These are phyloP conservation scores for Prunus dulcis DNA, from an alignment of 306 rosid genomes.

Conservation along the genomic window DNA sequence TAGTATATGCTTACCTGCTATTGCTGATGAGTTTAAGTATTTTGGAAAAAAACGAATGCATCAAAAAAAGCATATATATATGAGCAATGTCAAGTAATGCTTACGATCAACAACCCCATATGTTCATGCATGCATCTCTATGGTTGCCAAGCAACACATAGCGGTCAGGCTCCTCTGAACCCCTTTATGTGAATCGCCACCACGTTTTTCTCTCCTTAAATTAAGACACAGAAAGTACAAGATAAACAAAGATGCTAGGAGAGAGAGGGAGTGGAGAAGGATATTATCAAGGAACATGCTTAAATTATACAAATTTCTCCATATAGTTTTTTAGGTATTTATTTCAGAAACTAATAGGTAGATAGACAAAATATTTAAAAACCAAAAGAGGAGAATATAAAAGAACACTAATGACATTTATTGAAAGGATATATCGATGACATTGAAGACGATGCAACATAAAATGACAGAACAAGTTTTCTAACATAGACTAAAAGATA, in stretches of 20 bases:
- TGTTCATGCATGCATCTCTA: conserved; percentile 82
- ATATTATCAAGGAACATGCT: background rate
- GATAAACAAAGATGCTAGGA: background rate
- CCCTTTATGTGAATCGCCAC: conserved; percentile 59
- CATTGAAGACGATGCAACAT: background rate
- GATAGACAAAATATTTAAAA: background rate
- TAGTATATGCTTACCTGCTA: too few species aligned
- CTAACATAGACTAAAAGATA: background rate
- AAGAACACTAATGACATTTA: background rate
- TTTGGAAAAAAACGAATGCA: background rate
- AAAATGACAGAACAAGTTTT: background rate
- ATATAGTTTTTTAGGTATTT: background rate
- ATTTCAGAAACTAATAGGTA: background rate
- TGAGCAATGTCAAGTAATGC: conserved; percentile 78
- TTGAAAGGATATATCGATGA: background rate
- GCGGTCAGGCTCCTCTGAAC: conserved; percentile 78
- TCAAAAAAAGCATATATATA: conserved; percentile 52
- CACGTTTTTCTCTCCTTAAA: conserved; percentile 73
- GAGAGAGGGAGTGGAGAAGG: background rate
- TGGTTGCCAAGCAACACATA: conserved; percentile 92
- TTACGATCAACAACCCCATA: conserved; percentile 94
- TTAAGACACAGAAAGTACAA: background rate
- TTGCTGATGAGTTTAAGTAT: too few species aligned
- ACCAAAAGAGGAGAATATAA: background rate
- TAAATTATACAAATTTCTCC: background rate